A percentile compares a stretch with the other conserved stretches of the same genome.
Conservation (phyloP, 1,284 basidiomycete genomes). For the Trichosporon sp. region DNA sequence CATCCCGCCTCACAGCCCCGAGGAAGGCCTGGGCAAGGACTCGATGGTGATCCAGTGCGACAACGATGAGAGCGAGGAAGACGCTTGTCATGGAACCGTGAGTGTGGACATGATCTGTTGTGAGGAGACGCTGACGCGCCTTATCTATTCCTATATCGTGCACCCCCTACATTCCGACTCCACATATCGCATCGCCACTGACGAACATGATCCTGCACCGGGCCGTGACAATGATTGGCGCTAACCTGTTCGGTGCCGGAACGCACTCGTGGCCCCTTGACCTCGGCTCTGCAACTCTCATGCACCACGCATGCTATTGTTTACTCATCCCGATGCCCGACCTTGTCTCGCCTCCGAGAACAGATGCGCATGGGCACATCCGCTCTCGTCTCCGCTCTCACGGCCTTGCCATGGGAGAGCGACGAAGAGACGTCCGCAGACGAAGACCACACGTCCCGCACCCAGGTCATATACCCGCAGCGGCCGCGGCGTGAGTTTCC, state of each 20-base stretch:
- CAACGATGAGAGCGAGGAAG: background rate
- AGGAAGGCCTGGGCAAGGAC: slow-evolving; percentile 6
- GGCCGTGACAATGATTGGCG: too few species aligned
- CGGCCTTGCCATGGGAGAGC: slow-evolving; percentile 49
- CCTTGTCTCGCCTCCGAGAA: background rate
- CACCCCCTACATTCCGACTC: background rate
- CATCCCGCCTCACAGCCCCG: background rate
- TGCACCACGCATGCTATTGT: slow-evolving; percentile 1
- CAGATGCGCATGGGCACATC: slow-evolving; percentile 53
- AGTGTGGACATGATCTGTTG: background rate
- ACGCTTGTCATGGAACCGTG: slow-evolving; percentile 8
- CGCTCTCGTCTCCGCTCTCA: slow-evolving; percentile 52
- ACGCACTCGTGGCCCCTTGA: background rate
- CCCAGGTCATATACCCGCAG: slow-evolving; percentile 25
- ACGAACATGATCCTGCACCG: background rate
- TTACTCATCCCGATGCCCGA: slow-evolving; percentile 11
- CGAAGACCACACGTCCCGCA: slow-evolving; percentile 20
- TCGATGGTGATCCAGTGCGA: slow-evolving; percentile 4
- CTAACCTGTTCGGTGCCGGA: background rate
- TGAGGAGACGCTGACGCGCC: background rate
- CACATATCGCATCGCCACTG: background rate
- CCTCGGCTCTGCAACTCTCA: background rate
- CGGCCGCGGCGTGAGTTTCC: slow-evolving; percentile 34
- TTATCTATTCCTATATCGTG: background rate
- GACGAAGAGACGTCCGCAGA: slow-evolving; percentile 36